Evolutionary conservation across 306 rosid genomes (phyloP).

Genomic region (Lupinus albus): DNA sequence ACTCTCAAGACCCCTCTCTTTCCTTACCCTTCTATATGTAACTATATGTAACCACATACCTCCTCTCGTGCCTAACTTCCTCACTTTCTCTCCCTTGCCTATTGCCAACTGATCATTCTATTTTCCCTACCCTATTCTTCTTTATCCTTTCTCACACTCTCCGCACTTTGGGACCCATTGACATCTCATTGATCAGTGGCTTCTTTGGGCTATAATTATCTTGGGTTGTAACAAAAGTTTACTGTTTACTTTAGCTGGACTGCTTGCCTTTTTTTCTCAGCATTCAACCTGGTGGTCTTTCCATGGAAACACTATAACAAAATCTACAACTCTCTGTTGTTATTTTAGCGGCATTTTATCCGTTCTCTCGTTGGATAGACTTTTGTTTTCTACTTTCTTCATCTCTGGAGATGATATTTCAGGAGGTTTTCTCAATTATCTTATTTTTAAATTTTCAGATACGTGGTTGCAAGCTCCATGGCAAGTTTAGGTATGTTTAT

Average conservation of each 20-base stretch:
- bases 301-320: constrained; percentile 23
- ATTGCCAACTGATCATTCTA: too few relatives aligned
- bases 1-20: too few relatives aligned
- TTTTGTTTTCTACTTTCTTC: constrained; percentile 12
- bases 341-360: constrained; percentile 18
- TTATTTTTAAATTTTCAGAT: constrained; percentile 58
- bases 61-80: too few relatives aligned
- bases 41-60: too few relatives aligned
- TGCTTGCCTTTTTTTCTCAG: constrained; percentile 1
- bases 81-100: too few relatives aligned
- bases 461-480: constrained; percentile 95
- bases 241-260: constrained; percentile 20
- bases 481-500: constrained; percentile 81
- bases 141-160: too few relatives aligned
- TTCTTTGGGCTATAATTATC: too few relatives aligned
- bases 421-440: constrained; percentile 32
- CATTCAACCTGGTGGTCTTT: constrained; percentile 26
- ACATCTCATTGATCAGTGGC: too few relatives aligned
- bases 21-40: too few relatives aligned
- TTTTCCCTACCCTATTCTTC: too few relatives aligned
- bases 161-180: too few relatives aligned
- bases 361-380: constrained; percentile 3
- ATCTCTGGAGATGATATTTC: constrained; percentile 13
- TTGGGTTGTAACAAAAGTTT: not conserved
- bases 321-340: constrained; percentile 18